These are phyloP conservation scores for Actinomortierella ambigua DNA, from an alignment of 371 early-diverging fungal genomes.

Conservation along the genomic window DNA sequence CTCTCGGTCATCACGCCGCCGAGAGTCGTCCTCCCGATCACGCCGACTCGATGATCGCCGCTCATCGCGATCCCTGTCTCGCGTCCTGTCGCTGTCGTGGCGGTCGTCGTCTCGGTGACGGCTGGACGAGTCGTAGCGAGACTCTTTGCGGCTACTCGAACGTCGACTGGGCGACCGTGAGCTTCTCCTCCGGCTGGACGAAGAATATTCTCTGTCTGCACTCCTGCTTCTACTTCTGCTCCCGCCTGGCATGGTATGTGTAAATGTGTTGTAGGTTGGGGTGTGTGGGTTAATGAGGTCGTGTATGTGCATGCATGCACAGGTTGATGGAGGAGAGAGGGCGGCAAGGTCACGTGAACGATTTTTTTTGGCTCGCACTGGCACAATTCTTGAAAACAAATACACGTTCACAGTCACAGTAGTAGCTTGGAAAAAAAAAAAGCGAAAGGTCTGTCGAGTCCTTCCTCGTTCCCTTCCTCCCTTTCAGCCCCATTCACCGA, in stretches of 20 bases:
- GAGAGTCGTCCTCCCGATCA: not conserved
- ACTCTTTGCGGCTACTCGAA: not conserved
- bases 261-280: not conserved
- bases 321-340: not conserved
- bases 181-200: not conserved
- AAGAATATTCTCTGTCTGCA: constrained; percentile 9
- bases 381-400: no score
- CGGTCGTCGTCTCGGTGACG: constrained; percentile 14
- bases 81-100: constrained; percentile 5
- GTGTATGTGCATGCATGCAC: not conserved
- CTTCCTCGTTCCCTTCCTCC: not conserved
- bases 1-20: not conserved
- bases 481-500: constrained; percentile 8
- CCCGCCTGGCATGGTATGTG: constrained; percentile 6
- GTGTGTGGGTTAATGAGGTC: not conserved
- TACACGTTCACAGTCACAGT: no score
- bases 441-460: constrained; percentile 1
- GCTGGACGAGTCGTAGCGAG: constrained; percentile 7
- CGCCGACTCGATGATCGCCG: no score
- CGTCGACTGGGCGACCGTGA: constrained; percentile 14
- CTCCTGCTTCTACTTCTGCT: constrained; percentile 27
- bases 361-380: no score
- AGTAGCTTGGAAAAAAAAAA: constrained; percentile 5
- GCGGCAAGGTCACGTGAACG: not conserved
- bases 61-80: no score